Conservation (phyloP, 2,329 filamentous ascomycete genomes). For the Paradendryphiella salina region DNA sequence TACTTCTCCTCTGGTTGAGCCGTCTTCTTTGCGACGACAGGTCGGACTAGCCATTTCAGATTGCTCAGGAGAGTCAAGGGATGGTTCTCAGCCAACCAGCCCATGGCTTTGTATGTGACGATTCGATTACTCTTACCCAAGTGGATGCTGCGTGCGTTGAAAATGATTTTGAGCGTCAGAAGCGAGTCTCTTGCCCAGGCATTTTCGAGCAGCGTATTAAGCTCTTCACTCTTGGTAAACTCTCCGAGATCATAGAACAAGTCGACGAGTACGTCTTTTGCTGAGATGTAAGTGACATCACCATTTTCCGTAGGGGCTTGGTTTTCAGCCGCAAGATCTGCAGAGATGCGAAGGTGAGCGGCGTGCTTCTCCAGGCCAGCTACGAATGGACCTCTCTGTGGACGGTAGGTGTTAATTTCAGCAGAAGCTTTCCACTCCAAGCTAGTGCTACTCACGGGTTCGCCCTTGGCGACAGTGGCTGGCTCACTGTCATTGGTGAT, state of each 20-base stretch:
- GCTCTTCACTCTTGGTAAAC: conserved; percentile 40
- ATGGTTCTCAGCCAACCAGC: conserved; percentile 61
- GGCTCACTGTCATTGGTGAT: conserved; percentile 3
- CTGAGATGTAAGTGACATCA: conserved; percentile 56
- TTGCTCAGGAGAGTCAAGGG: conserved; percentile 59
- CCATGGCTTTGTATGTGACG: conserved; percentile 58
- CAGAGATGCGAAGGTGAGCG: conserved; percentile 14
- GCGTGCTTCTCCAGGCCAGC: conserved; percentile 23
- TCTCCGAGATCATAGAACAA: conserved; percentile 59
- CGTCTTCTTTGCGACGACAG: conserved; percentile 60
- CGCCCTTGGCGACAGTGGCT: not conserved
- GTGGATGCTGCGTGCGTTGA: conserved; percentile 64
- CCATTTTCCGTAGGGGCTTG: conserved; percentile 59
- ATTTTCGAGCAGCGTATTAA: conserved; percentile 51
- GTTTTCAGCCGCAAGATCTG: conserved; percentile 38
- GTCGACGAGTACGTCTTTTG: conserved; percentile 55
- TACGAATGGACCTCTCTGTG: conserved; percentile 28
- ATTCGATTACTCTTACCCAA: conserved; percentile 58
- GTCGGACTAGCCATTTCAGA: conserved; percentile 59
- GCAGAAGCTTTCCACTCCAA: conserved; percentile 18
- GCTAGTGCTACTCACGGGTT: conserved; percentile 8
- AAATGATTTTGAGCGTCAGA: conserved; percentile 62
- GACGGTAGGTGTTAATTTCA: conserved; percentile 12
- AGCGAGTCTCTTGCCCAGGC: conserved; percentile 57
- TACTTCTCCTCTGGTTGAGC: conserved; percentile 27